Base-by-base conservation (phyloP, 2,329 filamentous ascomycete genomes). In the Hypoxylon sp. region DNA sequence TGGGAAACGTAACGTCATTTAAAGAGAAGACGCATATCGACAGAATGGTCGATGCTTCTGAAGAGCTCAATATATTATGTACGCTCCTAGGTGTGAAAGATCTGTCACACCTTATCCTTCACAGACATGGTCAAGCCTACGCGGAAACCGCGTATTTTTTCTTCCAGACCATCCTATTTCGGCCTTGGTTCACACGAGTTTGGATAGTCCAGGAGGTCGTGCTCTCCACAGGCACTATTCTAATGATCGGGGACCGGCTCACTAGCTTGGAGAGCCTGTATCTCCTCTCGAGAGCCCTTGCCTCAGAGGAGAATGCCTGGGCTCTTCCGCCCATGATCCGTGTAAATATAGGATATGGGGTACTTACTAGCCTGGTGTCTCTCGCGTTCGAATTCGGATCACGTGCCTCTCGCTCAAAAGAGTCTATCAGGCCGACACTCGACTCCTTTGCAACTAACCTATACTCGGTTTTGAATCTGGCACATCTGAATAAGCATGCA, bases 151-250 rank as follows among this genome's bases (percentile, higher is more conserved):
- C 6, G 14, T 42, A 27, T 11, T 35, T 27, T 27, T 20, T 42
- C 6, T 30, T n/a, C 22, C 17, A 55, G 20, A 17, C 4, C 25
- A 42, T 42, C 35, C 25, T 17, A 30, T 10, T 3, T 17, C 51
- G 51, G 35, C 35, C 51, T 37, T 37, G 50, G 31, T 37, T 54
- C 10, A 37, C 11, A 22, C 31, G 31, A 33, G 25, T 37, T n/a
- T 54, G 31, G 50, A 30, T 54, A 37, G 31, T 54, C 6, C 50
- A 54, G 37, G 50, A 54, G 13, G 31, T 25, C 14, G 50, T 54
- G 50, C 31, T 54, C 2, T 37, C 50, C 10, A 54, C 30, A 22
- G 4, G 17, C 20, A 37, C 50, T 25, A 6, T 37, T 14, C 17
- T 54, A 25, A 54, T 54, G 31, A 37, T 54, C 33, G 17, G 17